Evolutionary conservation across 805 yeast species (phyloP).

Genomic region (Metschnikowia peoriensis): DNA sequence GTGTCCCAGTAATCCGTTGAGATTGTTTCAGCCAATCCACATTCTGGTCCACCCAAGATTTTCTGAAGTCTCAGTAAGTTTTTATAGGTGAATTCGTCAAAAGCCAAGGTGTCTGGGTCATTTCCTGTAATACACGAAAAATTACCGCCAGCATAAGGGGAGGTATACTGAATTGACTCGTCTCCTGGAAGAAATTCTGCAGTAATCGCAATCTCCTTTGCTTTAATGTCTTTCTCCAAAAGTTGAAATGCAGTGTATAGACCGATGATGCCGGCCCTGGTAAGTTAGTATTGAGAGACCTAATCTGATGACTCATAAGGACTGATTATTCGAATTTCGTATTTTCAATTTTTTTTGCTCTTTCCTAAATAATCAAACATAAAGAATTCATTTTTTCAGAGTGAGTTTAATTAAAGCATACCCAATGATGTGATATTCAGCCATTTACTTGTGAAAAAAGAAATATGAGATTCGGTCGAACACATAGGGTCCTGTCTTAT

Average conservation of each 20-base stretch:
- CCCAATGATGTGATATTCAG: slow-evolving; percentile 13
- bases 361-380: background rate
- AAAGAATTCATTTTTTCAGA: too few species aligned
- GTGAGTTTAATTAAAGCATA: background rate
- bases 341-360: background rate
- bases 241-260: slow-evolving; percentile 83
- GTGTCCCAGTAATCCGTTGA: slow-evolving; percentile 61
- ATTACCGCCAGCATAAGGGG: slow-evolving; percentile 69
- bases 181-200: slow-evolving; percentile 79
- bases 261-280: slow-evolving; percentile 41
- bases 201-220: slow-evolving; percentile 49
- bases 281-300: slow-evolving; percentile 7
- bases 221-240: slow-evolving; percentile 38
- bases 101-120: slow-evolving; percentile 42
- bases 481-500: background rate
- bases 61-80: slow-evolving; percentile 43
- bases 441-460: background rate
- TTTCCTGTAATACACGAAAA: slow-evolving; percentile 53
- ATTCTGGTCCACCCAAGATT: slow-evolving; percentile 48
- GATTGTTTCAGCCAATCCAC: slow-evolving; percentile 56
- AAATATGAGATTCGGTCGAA: background rate
- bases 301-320: background rate
- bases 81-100: slow-evolving; percentile 57
- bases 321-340: too few species aligned
- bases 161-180: slow-evolving; percentile 67